Evolutionary conservation across 768 basidiomycete species (phyloP), one percentile per base, ranked within the genome.

Genomic region (Omphalotus guepiniiformis): DNA sequence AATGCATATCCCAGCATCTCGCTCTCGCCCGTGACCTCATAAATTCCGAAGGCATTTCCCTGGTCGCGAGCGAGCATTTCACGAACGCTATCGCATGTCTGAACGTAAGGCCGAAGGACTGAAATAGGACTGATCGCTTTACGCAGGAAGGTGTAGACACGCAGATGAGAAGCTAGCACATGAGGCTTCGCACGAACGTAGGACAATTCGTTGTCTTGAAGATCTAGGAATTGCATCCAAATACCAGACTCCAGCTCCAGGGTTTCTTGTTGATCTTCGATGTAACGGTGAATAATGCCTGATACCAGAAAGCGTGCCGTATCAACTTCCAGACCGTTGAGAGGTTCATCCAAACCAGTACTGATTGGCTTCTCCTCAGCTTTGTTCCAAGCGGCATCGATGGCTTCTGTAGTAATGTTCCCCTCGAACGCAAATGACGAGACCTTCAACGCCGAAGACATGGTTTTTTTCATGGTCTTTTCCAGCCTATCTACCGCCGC

Each of bases 11-110:
- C 83, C 16, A 84, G 58, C 82, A 83, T 79, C 61, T 82, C 80
- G 40, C 69, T 70, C 30, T 74, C 61, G 36, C 65, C 74, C 61
- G 61, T 25, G 62, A 69, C 64, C 59, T 85, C 81, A 79, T 79
- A 85, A 38, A 86, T 74, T 13, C 83, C 84, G 50, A 86, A 85
- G 6, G 79, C 73, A 52, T 85, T 85, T 18, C 83, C 82, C 19
- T 75, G 72, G 50, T 85, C 82, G 11, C 83, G 73, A 13, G 72
- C 72, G 15, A 85, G 63, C 8, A 82, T 63, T 1, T 67, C 72
- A n/a, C 83, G 76, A 26, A 79, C 69, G 34, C 64, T 66, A n/a
- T 62, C 59, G 7, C 71, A 69, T 8, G 66, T 71, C 18, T 67
- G 56, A 3, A 76, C 57, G 42, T 69, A 76, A 43, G 56, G 54